Base-by-base conservation (phyloP, 441 rosid species). In the Arabidopsis lyrata region DNA sequence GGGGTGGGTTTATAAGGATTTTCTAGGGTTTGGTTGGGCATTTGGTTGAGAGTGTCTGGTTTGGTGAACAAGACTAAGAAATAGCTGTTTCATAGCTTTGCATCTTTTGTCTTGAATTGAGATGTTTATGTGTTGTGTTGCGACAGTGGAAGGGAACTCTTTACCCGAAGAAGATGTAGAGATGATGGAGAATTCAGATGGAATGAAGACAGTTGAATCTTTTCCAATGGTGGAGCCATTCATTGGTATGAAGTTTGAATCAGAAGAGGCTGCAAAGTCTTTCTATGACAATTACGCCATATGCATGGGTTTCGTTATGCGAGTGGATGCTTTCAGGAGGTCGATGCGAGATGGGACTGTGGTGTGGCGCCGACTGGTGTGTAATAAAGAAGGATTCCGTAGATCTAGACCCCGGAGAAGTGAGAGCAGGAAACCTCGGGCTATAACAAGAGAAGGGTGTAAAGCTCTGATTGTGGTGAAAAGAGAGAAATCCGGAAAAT, bases 351-450 rank as follows among this genome's bases (percentile, higher is more conserved):
- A 89, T 68, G 95, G 95, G 5, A 80, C 81, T 63, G 88, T 89
- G 59, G 91, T 89, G 34, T 85, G 95, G 90, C 91, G 91, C 5
- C 81, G 89, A 20, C 90, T 91, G 69, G 95, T 90, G 8, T 91
- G 95, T 74, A 88, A 91, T 68, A 91, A 83, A 78, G 90, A 91
- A 75, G 97, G 97, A 1, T 89, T 86, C 22, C 93, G 93, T 32
- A 86, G 86, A 81, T 47, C 63, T 20, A 84, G 87, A 76, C 88
- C 90, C 4, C 74, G 86, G 66, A 82, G 84, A 77, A 87, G 88
- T 74, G 92, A 87, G 78, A 86, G 75, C 36, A 86, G 90, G 75
- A 90, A 87, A 76, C 92, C 95, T 42, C 71, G 93, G 59, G 89
- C 92, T 36, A 69, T 85, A 49, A 86, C 95, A 34, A 84, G 97